Percentiles rank a stretch among this genome's conserved stretches.
These are phyloP conservation scores for Hypholoma fasciculare DNA, from an alignment of 768 basidiomycete genomes.

Conservation along the genomic window DNA sequence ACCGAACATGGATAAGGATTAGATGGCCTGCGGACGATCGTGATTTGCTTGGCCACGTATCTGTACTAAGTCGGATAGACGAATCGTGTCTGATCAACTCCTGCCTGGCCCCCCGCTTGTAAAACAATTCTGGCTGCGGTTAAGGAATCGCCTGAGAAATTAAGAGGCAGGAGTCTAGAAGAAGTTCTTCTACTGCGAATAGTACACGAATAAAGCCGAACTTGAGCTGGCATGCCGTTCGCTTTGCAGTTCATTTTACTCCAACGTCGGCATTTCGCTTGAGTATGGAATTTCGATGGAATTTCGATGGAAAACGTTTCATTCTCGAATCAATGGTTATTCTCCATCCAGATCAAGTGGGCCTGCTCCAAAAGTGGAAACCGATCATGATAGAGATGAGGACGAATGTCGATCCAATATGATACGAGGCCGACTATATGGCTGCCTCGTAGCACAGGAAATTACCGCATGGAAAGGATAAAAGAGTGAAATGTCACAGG, in stretches of 20 bases:
- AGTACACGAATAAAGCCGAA: background rate
- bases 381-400: background rate
- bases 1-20: background rate
- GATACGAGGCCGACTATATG: background rate
- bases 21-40: background rate
- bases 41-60: no score
- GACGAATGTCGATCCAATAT: background rate
- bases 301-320: no score
- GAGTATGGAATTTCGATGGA: no score
- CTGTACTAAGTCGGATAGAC: no score
- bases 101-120: background rate
- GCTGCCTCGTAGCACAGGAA: background rate
- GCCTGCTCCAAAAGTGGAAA: background rate
- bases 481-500: background rate
- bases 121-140: background rate
- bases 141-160: background rate
- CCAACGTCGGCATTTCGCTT: slow-evolving; percentile 1
- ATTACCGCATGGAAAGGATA: background rate
- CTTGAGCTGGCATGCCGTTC: background rate
- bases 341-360: no score
- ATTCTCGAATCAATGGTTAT: no score
- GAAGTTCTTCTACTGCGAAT: background rate
- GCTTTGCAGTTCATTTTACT: background rate
- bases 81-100: background rate
- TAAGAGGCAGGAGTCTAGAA: background rate